Evolutionary conservation across 2,329 filamentous ascomycete species (phyloP).

Genomic region (Nigrospora osmanthi): DNA sequence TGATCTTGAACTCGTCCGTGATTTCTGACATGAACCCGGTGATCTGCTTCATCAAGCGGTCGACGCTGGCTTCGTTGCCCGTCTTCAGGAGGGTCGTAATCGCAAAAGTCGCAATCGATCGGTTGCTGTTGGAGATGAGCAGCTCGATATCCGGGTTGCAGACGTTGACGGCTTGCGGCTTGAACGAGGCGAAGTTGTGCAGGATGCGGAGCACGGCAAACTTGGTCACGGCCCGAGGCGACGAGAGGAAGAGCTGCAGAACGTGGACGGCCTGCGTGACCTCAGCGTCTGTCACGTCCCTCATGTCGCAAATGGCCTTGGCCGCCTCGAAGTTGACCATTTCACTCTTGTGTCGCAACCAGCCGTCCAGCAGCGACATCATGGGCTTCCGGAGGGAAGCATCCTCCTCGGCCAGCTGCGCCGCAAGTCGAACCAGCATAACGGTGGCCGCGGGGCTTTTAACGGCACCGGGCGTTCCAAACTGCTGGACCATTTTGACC

Average conservation of each 20-base stretch:
- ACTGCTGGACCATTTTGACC: slow-evolving; percentile 99
- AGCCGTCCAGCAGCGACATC: slow-evolving; percentile 93
- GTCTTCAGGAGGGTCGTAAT: slow-evolving; percentile 98
- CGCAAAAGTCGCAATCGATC: slow-evolving; percentile 95
- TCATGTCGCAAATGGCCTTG: slow-evolving; percentile 94
- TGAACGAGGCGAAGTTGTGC: slow-evolving; percentile 94
- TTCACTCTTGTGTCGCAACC: slow-evolving; percentile 97
- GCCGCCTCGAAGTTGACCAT: slow-evolving; percentile 99
- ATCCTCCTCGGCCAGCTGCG: slow-evolving; percentile 92
- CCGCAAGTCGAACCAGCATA: slow-evolving; percentile 85
- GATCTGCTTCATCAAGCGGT: slow-evolving; percentile 97
- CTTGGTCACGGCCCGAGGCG: slow-evolving; percentile 90
- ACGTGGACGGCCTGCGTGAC: slow-evolving; percentile 90
- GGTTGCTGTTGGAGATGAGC: slow-evolving; percentile 92
- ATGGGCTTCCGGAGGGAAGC: slow-evolving; percentile 83
- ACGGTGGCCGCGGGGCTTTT: slow-evolving; percentile 92
- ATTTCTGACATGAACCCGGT: slow-evolving; percentile 98
- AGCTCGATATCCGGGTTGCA: slow-evolving; percentile 98
- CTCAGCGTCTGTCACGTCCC: slow-evolving; percentile 86
- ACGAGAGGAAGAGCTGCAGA: slow-evolving; percentile 92
- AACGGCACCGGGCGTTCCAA: slow-evolving; percentile 80
- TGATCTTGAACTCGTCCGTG: slow-evolving; percentile 99
- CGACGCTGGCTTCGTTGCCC: slow-evolving; percentile 93
- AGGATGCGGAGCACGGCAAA: slow-evolving; percentile 95
- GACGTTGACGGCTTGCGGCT: slow-evolving; percentile 81